Percentiles rank a stretch among this genome's conserved stretches.
Evolutionary conservation across 208 protist species (phyloP).

Genomic region (Entamoeba dispar): DNA sequence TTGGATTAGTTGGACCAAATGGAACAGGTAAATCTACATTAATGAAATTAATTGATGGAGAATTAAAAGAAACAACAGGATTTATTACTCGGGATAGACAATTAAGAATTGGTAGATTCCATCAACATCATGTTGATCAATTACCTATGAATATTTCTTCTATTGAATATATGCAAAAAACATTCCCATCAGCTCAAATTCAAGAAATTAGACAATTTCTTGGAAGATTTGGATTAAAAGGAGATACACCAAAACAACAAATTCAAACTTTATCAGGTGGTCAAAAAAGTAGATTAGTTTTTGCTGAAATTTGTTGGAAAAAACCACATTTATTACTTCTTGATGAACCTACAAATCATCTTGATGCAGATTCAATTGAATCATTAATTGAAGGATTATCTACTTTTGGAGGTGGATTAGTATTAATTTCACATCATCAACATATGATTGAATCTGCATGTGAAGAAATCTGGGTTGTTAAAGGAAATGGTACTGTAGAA

Average conservation of each 20-base stretch:
- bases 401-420: conserved; percentile 13
- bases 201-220: conserved; percentile 59
- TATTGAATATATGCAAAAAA: conserved; percentile 56
- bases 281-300: conserved; percentile 65
- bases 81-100: background rate
- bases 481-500: background rate
- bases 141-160: conserved; percentile 61
- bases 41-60: conserved; percentile 35
- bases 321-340: conserved; percentile 67
- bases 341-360: conserved; percentile 73
- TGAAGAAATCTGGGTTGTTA: conserved; percentile 20
- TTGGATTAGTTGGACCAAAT: background rate
- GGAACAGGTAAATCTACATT: conserved; percentile 38
- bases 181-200: conserved; percentile 47
- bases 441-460: conserved; percentile 7
- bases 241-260: conserved; percentile 33
- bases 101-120: conserved; percentile 51
- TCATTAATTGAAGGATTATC: conserved; percentile 13
- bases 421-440: conserved; percentile 23
- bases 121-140: conserved; percentile 67
- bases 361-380: conserved; percentile 50
- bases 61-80: conserved; percentile 20
- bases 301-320: conserved; percentile 56
- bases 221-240: conserved; percentile 59
- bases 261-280: conserved; percentile 67